Evolutionary conservation across 257 asterid genomes (phyloP).

Genomic region (Leptodermis oblonga): DNA sequence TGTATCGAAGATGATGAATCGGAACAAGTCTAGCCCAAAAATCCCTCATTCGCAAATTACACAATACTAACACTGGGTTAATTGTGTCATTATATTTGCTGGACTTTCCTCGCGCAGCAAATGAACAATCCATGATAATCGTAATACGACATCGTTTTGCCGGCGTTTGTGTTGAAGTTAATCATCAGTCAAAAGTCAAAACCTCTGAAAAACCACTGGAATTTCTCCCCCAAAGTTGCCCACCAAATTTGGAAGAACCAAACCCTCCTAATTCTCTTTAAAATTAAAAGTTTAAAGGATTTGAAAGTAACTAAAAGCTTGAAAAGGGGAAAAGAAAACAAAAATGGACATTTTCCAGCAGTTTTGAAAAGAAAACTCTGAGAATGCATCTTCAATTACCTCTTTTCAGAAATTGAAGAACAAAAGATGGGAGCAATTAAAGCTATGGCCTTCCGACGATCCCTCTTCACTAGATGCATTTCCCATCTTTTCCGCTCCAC

Average conservation of each 20-base stretch:
- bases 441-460: conserved; percentile 57
- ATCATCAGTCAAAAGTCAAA: too few species aligned
- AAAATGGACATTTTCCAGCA: background rate
- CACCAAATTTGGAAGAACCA: background rate
- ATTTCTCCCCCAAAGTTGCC: background rate
- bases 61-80: too few species aligned
- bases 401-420: background rate
- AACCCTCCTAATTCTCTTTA: background rate
- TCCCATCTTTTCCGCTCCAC: conserved; percentile 30
- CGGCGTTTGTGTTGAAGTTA: too few species aligned
- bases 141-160: background rate
- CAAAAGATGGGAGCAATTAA: background rate
- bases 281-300: too few species aligned
- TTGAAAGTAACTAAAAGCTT: background rate
- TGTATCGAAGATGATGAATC: too few species aligned
- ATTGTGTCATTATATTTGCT: too few species aligned
- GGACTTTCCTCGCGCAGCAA: too few species aligned
- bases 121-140: too few species aligned
- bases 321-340: background rate
- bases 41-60: too few species aligned
- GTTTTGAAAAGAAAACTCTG: background rate
- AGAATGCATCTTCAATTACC: background rate
- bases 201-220: conserved; percentile 9
- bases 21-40: too few species aligned
- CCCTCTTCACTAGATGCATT: conserved; percentile 38